Conservation (phyloP, 208 protist species). For the Crithidia acanthocephali region DNA sequence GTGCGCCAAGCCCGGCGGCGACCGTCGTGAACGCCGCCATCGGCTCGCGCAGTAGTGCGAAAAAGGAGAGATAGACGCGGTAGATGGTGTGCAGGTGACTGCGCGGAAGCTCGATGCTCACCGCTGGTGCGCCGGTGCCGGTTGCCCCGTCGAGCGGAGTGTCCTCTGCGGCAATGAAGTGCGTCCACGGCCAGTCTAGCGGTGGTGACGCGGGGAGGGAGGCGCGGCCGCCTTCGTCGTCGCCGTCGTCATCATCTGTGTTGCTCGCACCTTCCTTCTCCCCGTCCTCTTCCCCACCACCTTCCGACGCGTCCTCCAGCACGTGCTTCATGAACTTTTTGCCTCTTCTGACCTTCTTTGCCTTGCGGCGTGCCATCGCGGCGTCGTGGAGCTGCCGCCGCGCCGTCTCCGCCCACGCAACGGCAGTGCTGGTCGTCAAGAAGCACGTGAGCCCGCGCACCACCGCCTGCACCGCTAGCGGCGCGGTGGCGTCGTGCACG, state of each 20-base stretch:
- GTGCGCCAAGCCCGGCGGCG: constrained; percentile 26
- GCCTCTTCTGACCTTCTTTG: neutral
- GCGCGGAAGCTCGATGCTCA: constrained; percentile 60
- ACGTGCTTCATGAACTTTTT: constrained; percentile 12
- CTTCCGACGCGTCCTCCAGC: neutral
- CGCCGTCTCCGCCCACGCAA: constrained; percentile 43
- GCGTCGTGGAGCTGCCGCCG: constrained; percentile 28
- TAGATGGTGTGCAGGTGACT: constrained; percentile 85
- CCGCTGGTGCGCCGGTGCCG: neutral
- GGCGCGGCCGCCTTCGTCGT: neutral
- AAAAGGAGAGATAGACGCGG: constrained; percentile 72
- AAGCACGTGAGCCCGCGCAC: constrained; percentile 73
- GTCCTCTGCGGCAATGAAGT: neutral
- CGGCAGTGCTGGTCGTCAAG: constrained; percentile 60
- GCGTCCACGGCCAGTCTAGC: constrained; percentile 47
- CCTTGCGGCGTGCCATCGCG: constrained; percentile 24
- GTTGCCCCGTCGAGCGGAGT: neutral
- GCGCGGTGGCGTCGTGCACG: constrained; percentile 36
- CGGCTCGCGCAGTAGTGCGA: constrained; percentile 77
- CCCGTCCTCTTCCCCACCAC: constrained; percentile 15
- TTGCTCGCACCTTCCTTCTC: constrained; percentile 12
- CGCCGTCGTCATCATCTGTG: constrained; percentile 22
- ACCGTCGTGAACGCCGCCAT: constrained; percentile 49
- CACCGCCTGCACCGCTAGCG: constrained; percentile 51
- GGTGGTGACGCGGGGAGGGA: constrained; percentile 19